Conservation (phyloP, 768 basidiomycete species). For the Tylopilus rubrobrunneus region DNA sequence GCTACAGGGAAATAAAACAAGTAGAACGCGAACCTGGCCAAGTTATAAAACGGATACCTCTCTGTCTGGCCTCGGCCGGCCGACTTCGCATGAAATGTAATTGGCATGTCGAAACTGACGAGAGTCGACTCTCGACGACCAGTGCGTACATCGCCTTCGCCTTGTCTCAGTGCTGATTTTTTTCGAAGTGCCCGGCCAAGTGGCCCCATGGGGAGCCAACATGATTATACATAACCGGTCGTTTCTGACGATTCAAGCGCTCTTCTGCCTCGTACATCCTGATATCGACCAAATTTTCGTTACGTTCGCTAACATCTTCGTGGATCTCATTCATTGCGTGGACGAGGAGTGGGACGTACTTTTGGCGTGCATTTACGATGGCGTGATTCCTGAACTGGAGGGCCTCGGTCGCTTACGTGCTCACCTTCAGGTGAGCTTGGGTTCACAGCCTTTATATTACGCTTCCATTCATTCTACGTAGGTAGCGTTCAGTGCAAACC, state of each 20-base stretch:
- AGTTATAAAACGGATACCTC: not conserved
- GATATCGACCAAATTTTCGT: slow-evolving; percentile 6
- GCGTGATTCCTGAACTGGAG: slow-evolving; percentile 12
- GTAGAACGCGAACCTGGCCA: slow-evolving; percentile 1
- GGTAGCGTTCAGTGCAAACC: slow-evolving; percentile 3
- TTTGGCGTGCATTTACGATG: slow-evolving; percentile 6
- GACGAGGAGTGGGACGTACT: slow-evolving; percentile 10
- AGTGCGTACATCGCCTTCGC: not conserved
- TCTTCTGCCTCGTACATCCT: slow-evolving; percentile 13
- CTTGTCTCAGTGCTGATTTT: not conserved
- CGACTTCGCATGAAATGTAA: slow-evolving; percentile 1
- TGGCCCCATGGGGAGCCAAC: slow-evolving; percentile 7
- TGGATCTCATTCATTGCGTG: slow-evolving; percentile 7
- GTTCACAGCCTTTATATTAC: not conserved
- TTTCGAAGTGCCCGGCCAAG: slow-evolving; percentile 5
- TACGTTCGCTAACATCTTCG: slow-evolving; percentile 6
- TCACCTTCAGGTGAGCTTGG: slow-evolving; percentile 1
- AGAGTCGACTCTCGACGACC: slow-evolving; percentile 3
- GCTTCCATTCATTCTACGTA: not conserved
- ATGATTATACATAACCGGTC: slow-evolving; percentile 10
- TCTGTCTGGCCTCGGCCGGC: slow-evolving; percentile 3
- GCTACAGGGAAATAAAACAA: not conserved
- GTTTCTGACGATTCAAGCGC: slow-evolving; percentile 12
- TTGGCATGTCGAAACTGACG: slow-evolving; percentile 10
- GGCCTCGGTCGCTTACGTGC: slow-evolving; percentile 6